Percentiles rank a stretch among this genome's conserved stretches.
These are phyloP conservation scores for Aspergillus aculeatinus DNA, from an alignment of 2,329 filamentous ascomycete genomes.

Conservation along the genomic window DNA sequence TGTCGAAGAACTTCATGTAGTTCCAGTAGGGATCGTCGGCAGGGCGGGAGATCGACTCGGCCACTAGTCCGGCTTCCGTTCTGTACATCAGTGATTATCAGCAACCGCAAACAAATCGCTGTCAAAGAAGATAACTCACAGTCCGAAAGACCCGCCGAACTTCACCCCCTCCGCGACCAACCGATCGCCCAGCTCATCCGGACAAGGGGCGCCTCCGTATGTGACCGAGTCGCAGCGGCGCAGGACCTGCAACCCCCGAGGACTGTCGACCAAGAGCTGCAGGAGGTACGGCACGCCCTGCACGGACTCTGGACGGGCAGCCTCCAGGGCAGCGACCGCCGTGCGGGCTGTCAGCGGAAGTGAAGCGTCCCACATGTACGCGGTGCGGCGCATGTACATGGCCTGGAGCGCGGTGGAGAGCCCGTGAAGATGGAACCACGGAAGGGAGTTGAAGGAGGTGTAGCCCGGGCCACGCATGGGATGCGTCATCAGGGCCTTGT, in stretches of 20 bases:
- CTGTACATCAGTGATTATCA: conserved; percentile 25
- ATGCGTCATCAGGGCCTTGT: conserved; percentile 40
- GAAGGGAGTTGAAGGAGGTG: conserved; percentile 45
- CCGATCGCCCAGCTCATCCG: conserved; percentile 44
- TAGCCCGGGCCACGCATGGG: conserved; percentile 38
- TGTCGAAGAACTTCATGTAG: conserved; percentile 43
- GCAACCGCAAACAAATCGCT: too few relatives aligned
- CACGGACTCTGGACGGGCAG: conserved; percentile 40
- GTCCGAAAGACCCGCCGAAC: conserved; percentile 43
- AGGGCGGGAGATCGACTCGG: conserved; percentile 43
- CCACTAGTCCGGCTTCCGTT: conserved; percentile 46
- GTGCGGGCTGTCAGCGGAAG: conserved; percentile 41
- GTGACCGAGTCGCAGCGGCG: conserved; percentile 42
- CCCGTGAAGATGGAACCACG: conserved; percentile 48
- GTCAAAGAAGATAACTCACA: conserved; percentile 30
- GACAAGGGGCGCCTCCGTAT: conserved; percentile 43
- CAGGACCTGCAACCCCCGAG: conserved; percentile 37
- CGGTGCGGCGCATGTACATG: conserved; percentile 46
- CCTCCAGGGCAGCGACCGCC: conserved; percentile 37
- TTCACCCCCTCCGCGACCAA: conserved; percentile 39
- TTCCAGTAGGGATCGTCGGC: conserved; percentile 44
- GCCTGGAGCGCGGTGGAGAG: conserved; percentile 44
- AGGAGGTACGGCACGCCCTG: conserved; percentile 46
- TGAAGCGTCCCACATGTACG: conserved; percentile 43
- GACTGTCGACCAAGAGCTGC: conserved; percentile 40